Conservation (phyloP, 805 yeast species). For the Ogataea paraovalis region DNA sequence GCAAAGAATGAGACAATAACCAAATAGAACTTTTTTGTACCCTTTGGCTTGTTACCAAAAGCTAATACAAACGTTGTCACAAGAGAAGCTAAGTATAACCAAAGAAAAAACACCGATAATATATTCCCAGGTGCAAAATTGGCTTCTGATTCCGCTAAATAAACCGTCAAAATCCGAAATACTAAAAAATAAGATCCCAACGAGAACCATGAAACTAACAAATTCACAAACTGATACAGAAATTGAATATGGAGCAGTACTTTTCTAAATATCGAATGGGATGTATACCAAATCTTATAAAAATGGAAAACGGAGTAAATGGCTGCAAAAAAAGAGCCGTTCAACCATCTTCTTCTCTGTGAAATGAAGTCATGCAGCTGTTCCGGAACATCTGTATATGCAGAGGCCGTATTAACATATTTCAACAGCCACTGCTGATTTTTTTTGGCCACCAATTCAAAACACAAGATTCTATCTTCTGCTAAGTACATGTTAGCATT, state of each 20-base stretch:
- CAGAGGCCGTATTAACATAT: slow-evolving; percentile 84
- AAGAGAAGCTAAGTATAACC: slow-evolving; percentile 79
- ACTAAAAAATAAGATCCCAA: slow-evolving; percentile 86
- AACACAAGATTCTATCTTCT: slow-evolving; percentile 93
- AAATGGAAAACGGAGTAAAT: slow-evolving; percentile 80
- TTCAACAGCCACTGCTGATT: slow-evolving; percentile 70
- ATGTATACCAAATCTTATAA: slow-evolving; percentile 71
- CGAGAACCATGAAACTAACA: slow-evolving; percentile 89
- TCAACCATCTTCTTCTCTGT: slow-evolving; percentile 95
- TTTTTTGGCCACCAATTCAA: slow-evolving; percentile 87
- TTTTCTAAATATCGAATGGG: slow-evolving; percentile 67
- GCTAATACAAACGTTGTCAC: slow-evolving; percentile 85
- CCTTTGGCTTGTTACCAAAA: slow-evolving; percentile 92
- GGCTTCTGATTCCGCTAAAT: slow-evolving; percentile 61
- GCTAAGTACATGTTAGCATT: slow-evolving; percentile 96
- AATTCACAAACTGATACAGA: slow-evolving; percentile 66
- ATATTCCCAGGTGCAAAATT: slow-evolving; percentile 71
- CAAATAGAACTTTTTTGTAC: slow-evolving; percentile 75
- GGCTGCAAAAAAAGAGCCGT: slow-evolving; percentile 95
- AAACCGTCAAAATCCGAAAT: slow-evolving; percentile 79
- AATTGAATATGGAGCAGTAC: slow-evolving; percentile 73
- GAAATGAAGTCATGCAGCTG: slow-evolving; percentile 78
- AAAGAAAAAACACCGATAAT: slow-evolving; percentile 71
- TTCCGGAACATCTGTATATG: slow-evolving; percentile 95
- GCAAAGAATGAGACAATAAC: slow-evolving; percentile 80